Evolutionary conservation across 2,329 filamentous ascomycete species (phyloP), one percentile per base, ranked within the genome.

Genomic region (Xylariaceae sp.): DNA sequence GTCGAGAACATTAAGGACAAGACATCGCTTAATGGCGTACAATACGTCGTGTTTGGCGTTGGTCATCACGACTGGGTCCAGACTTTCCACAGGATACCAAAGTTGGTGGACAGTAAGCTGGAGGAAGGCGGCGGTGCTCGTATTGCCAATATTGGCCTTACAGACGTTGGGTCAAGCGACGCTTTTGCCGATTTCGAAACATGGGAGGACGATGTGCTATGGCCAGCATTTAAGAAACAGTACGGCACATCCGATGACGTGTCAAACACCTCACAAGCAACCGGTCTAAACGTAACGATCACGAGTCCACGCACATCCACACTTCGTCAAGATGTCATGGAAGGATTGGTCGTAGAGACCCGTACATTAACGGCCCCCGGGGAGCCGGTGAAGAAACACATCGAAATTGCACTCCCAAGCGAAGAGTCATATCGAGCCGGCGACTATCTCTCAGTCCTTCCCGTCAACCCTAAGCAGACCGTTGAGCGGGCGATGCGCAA

Each of bases 391-490:
- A 91, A 91, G 76, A 81, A 83, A 20, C 81, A 88, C 59, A 81
- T 91, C 19, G 84, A 85, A 60, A 84, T 92, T 32, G 81, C 84
- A 57, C 78, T 93, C 1, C 89, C 90, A 0, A 81, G 78, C 0
- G 83, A 81, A 48, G 79, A 85, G 77, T 80, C 79, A 0, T 93
- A 93, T 72, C 80, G 82, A 40, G 82, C 87, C 1, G 90, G 90
- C 14, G 90, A 93, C 67, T 93, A 95, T 68, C 80, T 93, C 0
- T 87, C 88, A 0, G 78, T 92, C 2, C 76, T 92, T 1, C 90
- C 90, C 0, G 73, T 90, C 26, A 93, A 93, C 69, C 84, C 85
- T 1, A 78, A 79, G 44, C 73, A 80, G 26, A 84, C 77, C 9
- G 82, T 93, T 2, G 78, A 80, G 3, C 80, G 88, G 7, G 88